phyloP scores from a whole-genome alignment of 176 grass and related monocot genomes.

The Oryza coarctata region DNA sequence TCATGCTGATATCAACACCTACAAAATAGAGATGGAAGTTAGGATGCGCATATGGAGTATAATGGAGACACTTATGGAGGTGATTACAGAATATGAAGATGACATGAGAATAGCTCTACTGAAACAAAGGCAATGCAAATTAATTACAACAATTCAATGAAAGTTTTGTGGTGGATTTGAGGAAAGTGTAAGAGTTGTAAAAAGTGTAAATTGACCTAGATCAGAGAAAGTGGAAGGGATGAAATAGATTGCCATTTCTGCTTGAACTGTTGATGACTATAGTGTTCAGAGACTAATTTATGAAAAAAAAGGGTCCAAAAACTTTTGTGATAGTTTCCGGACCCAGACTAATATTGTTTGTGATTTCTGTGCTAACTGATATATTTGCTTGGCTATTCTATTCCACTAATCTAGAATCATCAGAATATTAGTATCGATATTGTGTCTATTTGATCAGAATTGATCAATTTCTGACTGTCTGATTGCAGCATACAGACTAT shows the following conservation, averaged over 20 bases:
- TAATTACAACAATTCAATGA: neutral
- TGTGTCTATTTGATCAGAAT: neutral
- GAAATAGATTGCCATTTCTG: neutral
- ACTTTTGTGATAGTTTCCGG: neutral
- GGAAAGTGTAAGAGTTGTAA: neutral
- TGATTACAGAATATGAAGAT: neutral
- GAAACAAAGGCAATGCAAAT: neutral
- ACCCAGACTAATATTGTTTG: neutral
- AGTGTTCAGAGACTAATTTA: neutral
- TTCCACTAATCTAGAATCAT: neutral
- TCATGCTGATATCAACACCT: slow-evolving; percentile 88
- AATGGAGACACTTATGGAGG: neutral
- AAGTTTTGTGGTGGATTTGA: neutral
- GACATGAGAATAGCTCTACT: neutral
- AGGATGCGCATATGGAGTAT: slow-evolving; percentile 5
- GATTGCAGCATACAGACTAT: neutral
- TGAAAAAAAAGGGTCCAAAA: neutral
- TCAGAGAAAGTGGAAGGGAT: neutral
- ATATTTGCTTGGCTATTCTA: neutral
- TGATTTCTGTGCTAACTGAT: neutral
- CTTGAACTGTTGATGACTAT: neutral
- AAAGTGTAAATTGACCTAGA: neutral
- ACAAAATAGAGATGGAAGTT: slow-evolving; percentile 10
- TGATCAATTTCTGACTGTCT: neutral
- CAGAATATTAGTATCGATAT: neutral